These are phyloP conservation scores for Microsporum ferrugineum DNA, from an alignment of 2,329 filamentous ascomycete species.

Conservation along the genomic window DNA sequence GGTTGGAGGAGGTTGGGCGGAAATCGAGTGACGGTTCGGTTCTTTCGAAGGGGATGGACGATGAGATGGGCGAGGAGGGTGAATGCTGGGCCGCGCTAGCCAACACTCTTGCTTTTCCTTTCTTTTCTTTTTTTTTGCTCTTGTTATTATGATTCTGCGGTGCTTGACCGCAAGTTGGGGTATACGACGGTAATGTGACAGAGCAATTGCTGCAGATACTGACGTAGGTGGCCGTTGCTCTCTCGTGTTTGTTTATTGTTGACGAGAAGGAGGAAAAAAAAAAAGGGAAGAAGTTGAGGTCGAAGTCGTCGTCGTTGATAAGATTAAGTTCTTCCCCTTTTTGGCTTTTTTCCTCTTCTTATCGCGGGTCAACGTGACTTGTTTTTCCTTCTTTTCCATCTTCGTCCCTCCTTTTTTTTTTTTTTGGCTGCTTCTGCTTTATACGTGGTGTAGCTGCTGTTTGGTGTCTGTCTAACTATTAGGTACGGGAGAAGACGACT, in stretches of 20 bases:
- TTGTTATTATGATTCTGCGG: not conserved
- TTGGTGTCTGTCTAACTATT: not conserved
- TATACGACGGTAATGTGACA: not conserved
- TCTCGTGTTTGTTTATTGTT: not conserved
- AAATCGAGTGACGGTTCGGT: not conserved
- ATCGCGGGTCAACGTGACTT: not conserved
- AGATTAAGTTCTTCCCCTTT: not conserved
- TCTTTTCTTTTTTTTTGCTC: not conserved
- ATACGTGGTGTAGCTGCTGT: not conserved
- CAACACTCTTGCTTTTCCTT: not conserved
- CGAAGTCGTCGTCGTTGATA: not conserved
- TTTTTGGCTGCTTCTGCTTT: too few species aligned
- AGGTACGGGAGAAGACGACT: too few species aligned
- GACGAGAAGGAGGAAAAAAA: not conserved
- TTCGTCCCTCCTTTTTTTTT: too few species aligned
- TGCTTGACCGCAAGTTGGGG: slow-evolving; percentile 14
- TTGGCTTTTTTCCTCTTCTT: not conserved
- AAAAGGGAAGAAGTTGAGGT: not conserved
- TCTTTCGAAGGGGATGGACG: not conserved
- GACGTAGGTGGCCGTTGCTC: not conserved
- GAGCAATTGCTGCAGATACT: not conserved
- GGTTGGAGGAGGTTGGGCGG: not conserved
- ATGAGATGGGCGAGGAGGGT: not conserved
- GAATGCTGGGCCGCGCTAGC: slow-evolving; percentile 3
- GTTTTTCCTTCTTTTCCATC: not conserved